These are phyloP conservation scores for Pythium utonaiense DNA, from an alignment of 352 stramenopile genomes.

Conservation along the genomic window DNA sequence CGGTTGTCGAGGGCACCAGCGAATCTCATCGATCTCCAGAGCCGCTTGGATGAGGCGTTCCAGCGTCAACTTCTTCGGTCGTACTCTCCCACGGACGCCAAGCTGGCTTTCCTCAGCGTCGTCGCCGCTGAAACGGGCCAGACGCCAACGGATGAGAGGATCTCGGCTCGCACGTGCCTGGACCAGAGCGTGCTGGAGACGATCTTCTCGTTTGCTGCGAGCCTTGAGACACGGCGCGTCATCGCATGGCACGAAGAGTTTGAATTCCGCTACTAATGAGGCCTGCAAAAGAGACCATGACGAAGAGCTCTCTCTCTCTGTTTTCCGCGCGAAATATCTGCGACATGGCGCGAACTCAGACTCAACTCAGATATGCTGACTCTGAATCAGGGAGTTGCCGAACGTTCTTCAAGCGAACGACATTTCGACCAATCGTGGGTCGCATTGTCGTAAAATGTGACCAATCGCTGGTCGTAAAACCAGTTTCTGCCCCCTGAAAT, in stretches of 20 bases:
- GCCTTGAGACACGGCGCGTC: background rate
- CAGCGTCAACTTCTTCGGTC: background rate
- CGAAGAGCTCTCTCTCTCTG: no score
- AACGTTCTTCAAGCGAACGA: background rate
- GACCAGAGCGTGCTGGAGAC: background rate
- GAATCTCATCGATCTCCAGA: background rate
- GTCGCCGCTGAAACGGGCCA: background rate
- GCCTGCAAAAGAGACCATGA: no score
- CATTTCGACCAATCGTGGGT: background rate
- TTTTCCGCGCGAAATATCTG: no score
- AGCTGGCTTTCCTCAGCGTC: constrained; percentile 10
- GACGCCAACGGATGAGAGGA: no score
- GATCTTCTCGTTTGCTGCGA: constrained; percentile 4
- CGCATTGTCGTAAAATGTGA: background rate
- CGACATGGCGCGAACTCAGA: no score
- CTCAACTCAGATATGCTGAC: no score
- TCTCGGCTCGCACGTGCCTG: background rate
- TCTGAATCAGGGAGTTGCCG: background rate
- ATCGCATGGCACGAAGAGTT: background rate
- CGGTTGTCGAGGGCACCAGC: background rate
- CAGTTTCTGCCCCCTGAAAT: no score
- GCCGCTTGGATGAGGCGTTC: background rate
- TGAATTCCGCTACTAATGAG: no score
- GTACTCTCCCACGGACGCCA: background rate
- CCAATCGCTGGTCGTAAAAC: background rate